Percentiles rank a stretch among this genome's conserved stretches.
phyloP scores from a whole-genome alignment of 441 rosid species.

The Flueggea neowawraea region DNA sequence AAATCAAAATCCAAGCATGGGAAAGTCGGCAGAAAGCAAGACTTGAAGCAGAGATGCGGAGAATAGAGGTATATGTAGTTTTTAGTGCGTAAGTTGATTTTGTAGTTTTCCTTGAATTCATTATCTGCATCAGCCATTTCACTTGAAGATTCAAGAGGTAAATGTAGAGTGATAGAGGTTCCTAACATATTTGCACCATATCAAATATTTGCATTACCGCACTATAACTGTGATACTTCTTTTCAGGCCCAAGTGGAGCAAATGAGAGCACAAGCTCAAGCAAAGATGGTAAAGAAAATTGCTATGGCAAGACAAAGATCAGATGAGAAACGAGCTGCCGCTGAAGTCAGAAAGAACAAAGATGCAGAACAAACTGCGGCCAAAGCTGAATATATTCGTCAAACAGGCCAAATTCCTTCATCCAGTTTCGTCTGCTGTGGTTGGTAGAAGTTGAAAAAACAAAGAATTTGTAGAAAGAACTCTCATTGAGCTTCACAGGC shows the following conservation, averaged over 20 bases:
- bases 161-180: too few relatives aligned
- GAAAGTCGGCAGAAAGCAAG: slow-evolving; percentile 91
- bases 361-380: slow-evolving; percentile 71
- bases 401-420: slow-evolving; percentile 63
- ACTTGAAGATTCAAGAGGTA: too few relatives aligned
- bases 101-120: too few relatives aligned
- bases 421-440: slow-evolving; percentile 66
- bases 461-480: background rate
- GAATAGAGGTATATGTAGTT: slow-evolving; percentile 58
- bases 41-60: slow-evolving; percentile 86
- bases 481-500: background rate
- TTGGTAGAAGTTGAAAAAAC: slow-evolving; percentile 38
- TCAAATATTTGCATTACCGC: too few relatives aligned
- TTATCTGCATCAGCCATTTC: too few relatives aligned
- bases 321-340: slow-evolving; percentile 73
- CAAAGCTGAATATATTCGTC: slow-evolving; percentile 68
- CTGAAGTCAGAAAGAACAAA: slow-evolving; percentile 57
- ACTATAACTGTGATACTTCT: background rate
- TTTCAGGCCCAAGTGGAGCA: slow-evolving; percentile 83
- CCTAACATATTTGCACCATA: too few relatives aligned
- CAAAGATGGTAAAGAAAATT: slow-evolving; percentile 80
- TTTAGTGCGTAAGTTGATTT: too few relatives aligned
- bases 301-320: slow-evolving; percentile 77
- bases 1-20: slow-evolving; percentile 96
- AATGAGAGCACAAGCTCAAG: slow-evolving; percentile 75